phyloP scores from a whole-genome alignment of 257 asterid species.

The Ilex asprella region DNA sequence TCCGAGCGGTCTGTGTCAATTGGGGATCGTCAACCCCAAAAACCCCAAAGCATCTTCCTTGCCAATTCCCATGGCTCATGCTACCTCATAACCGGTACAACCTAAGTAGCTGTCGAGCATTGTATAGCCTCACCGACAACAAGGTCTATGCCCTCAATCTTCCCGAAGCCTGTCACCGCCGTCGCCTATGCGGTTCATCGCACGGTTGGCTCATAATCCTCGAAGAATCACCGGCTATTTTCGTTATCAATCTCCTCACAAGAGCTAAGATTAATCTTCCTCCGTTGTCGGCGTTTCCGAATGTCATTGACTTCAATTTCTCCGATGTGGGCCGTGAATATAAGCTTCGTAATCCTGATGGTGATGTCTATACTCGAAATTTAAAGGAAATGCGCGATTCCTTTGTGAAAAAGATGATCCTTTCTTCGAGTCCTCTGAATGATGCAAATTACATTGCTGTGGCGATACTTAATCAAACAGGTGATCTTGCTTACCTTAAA shows the following conservation, averaged over 20 bases:
- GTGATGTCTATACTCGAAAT: constrained; percentile 19
- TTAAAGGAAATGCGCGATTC: constrained; percentile 64
- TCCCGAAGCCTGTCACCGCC: constrained; percentile 50
- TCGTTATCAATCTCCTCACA: constrained; percentile 71
- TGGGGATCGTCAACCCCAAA: constrained; percentile 52
- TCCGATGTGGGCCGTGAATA: constrained; percentile 62
- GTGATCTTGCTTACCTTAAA: too few species aligned
- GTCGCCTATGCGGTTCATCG: constrained; percentile 79
- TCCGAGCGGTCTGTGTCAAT: constrained; percentile 53
- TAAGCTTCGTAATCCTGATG: constrained; percentile 30
- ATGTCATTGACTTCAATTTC: constrained; percentile 44
- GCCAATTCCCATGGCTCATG: constrained; percentile 89
- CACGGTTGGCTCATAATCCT: constrained; percentile 61
- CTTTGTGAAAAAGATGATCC: constrained; percentile 52
- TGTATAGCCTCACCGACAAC: constrained; percentile 36
- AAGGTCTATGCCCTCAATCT: constrained; percentile 40
- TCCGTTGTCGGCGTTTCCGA: constrained; percentile 48
- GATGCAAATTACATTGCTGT: constrained; percentile 12
- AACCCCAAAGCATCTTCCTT: constrained; percentile 45
- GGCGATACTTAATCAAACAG: too few species aligned
- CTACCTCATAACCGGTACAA: constrained; percentile 42
- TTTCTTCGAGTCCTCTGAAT: constrained; percentile 44
- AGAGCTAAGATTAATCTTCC: constrained; percentile 52
- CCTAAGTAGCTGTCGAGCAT: constrained; percentile 33
- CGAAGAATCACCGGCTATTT: constrained; percentile 61